Percentiles rank a stretch among this genome's conserved stretches.
phyloP scores from a whole-genome alignment of 495 filamentous ascomycete species.

The Annulohypoxylon moriforme region DNA sequence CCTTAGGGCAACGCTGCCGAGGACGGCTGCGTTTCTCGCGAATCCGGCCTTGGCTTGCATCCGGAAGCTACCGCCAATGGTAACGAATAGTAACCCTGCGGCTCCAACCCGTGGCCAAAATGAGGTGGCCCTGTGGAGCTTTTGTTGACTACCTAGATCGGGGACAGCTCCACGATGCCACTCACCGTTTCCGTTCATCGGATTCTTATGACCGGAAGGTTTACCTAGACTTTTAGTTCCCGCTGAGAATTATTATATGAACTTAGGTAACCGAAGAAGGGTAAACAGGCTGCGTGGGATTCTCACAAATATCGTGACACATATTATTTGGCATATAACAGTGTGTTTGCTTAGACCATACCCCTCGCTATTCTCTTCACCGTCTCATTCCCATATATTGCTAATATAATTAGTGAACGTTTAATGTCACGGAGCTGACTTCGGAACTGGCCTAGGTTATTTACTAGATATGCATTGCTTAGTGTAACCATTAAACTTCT shows the following conservation, averaged over 20 bases:
- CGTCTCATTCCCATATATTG: not conserved
- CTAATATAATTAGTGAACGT: not conserved
- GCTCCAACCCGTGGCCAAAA: slow-evolving; percentile 7
- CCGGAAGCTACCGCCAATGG: slow-evolving; percentile 17
- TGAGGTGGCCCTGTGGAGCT: slow-evolving; percentile 12
- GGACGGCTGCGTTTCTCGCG: slow-evolving; percentile 33
- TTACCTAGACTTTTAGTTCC: no score
- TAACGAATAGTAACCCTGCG: slow-evolving; percentile 9
- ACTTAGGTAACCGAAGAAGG: not conserved
- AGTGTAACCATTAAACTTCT: not conserved
- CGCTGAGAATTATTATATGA: not conserved
- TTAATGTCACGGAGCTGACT: not conserved
- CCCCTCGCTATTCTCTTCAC: not conserved
- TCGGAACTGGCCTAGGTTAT: not conserved
- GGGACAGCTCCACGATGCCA: slow-evolving; percentile 3
- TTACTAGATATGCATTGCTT: not conserved
- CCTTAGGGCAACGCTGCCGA: slow-evolving; percentile 14
- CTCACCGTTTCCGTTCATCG: not conserved
- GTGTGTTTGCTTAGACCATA: not conserved
- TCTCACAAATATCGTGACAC: not conserved
- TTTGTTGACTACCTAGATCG: not conserved
- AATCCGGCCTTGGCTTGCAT: slow-evolving; percentile 42
- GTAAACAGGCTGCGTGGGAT: not conserved
- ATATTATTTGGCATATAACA: not conserved
- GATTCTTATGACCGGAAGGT: not conserved